phyloP scores from a whole-genome alignment of 208 protist species.

The Lotmaria passim region DNA sequence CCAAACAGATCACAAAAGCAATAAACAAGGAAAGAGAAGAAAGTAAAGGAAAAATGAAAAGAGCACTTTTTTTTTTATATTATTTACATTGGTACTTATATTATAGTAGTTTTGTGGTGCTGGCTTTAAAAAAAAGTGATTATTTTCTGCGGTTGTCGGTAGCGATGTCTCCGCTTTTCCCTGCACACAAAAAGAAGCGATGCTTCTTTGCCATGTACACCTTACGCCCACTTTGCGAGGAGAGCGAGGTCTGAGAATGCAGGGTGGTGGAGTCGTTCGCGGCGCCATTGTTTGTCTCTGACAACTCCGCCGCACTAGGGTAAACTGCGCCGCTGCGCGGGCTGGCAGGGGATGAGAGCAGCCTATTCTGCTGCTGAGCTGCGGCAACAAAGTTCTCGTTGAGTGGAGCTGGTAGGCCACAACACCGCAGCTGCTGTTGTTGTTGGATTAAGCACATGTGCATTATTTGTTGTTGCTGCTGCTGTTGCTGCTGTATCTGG shows the following conservation, averaged over 20 bases:
- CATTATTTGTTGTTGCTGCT: constrained; percentile 9
- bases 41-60: too few species aligned
- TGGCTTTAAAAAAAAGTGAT: too few species aligned
- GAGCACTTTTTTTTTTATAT: too few species aligned
- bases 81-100: too few species aligned
- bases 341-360: background rate
- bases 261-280: background rate
- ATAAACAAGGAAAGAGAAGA: too few species aligned
- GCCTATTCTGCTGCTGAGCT: background rate
- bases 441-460: background rate
- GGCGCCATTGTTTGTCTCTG: too few species aligned
- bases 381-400: constrained; percentile 4
- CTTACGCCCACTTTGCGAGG: too few species aligned
- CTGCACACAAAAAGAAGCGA: background rate
- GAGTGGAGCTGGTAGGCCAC: background rate
- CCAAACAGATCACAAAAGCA: too few species aligned
- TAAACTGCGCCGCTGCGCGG: too few species aligned
- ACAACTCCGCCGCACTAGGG: too few species aligned
- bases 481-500: background rate
- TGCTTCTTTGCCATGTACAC: too few species aligned
- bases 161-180: background rate
- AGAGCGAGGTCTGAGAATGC: background rate
- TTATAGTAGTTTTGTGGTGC: too few species aligned
- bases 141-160: background rate
- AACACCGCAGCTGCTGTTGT: background rate